Evolutionary conservation across 2,329 filamentous ascomycete genomes (phyloP), one percentile per base, ranked within the genome.

Genomic region (Aphanocladium album): DNA sequence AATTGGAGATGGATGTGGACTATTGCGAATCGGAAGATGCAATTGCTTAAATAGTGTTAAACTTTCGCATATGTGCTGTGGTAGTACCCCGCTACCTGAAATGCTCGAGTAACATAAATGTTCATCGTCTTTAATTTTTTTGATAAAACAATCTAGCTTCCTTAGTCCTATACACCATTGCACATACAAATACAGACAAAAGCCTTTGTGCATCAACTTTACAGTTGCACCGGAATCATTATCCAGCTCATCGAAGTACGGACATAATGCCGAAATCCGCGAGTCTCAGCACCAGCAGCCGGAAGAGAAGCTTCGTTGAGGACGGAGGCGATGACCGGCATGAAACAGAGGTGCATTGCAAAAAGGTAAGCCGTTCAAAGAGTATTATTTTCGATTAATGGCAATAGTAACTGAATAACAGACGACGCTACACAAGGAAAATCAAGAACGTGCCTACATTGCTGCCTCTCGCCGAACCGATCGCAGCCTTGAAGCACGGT

Each of bases 381-480:
- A n/a, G n/a, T 19, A n/a, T n/a, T 43, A n/a, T 43, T 43, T 3
- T 7, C 3, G n/a, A 43, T 43, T 7, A 39, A 39, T n/a, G 5
- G 5, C 9, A 30, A 30, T 30, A 9, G 5, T 9, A 30, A 30
- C 9, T 30, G 5, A 30, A 9, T 30, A 5, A 30, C 30, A 49
- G 46, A 6, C 46, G n/a, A 27, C 14, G 17, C 14, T 30, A 8
- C 46, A 49, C 12, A 9, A n/a, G 67, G 89, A 93, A 73, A 93
- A 93, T 67, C 88, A 91, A 70, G 90, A 93, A 73, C 82, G 93
- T 69, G 93, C 93, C 25, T 97, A 95, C 72, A 95, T 96, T 67
- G 93, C 93, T 17, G 93, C 93, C 2, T 97, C 93, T 9, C 81
- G 93, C 65, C 83, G 93, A 65, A 89, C 89, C 67, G 93, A 97